phyloP scores from a whole-genome alignment of 1,284 basidiomycete species.

The Ceratobasidium sp. region DNA sequence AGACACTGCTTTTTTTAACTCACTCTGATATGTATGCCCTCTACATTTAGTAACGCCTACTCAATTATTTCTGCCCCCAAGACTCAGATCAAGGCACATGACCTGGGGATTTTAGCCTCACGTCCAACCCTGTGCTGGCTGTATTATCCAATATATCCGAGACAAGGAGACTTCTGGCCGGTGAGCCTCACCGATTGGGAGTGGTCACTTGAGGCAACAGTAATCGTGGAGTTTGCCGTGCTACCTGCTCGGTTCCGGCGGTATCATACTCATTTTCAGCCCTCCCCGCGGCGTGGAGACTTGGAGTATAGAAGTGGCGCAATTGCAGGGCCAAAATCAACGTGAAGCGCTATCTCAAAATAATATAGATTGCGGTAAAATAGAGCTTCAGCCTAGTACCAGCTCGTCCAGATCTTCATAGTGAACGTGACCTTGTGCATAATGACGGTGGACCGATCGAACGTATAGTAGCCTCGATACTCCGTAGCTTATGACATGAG shows the following conservation, averaged over 20 bases:
- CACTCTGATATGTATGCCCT: not conserved
- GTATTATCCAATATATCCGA: too few species aligned
- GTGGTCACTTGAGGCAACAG: too few species aligned
- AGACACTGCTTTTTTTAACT: not conserved
- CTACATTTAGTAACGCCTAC: too few species aligned
- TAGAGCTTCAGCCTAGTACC: not conserved
- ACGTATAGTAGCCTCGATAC: not conserved
- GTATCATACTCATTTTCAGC: not conserved
- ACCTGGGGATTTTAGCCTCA: too few species aligned
- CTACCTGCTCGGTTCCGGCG: not conserved
- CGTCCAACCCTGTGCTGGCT: too few species aligned
- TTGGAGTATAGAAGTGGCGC: too few species aligned
- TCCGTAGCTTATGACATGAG: not conserved
- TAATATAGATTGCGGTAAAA: not conserved
- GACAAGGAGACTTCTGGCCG: too few species aligned
- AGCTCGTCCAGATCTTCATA: too few species aligned
- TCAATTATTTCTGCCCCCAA: too few species aligned
- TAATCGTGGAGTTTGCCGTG: not conserved
- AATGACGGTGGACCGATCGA: not conserved
- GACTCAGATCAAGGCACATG: too few species aligned
- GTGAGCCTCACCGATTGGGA: too few species aligned
- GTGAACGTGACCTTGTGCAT: not conserved
- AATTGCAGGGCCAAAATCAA: too few species aligned
- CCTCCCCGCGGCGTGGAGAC: not conserved
- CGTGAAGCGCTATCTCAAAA: not conserved